Base-by-base conservation (phyloP, 352 stramenopile genomes). In the Thalassiosira mediterranea region DNA sequence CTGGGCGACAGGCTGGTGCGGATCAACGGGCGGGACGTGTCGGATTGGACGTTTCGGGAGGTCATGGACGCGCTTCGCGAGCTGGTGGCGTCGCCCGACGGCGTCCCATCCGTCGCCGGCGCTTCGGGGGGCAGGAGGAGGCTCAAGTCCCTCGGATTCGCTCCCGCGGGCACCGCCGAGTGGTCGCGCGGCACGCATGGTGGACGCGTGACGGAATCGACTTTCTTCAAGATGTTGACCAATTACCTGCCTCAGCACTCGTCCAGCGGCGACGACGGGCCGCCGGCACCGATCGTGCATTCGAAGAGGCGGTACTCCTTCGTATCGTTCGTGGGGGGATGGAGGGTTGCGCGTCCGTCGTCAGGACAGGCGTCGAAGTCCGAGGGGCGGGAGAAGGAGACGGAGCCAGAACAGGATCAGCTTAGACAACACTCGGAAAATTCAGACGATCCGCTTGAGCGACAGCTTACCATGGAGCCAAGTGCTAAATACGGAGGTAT, bases 1-100 rank as follows among this genome's bases (percentile, higher is more conserved):
- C 40, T 83, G n/a, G 74, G 74, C 5, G 74, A 83, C 48, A 23
- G 74, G 10, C 40, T 83, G 13, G 68, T 83, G 5, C 46, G 61
- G 3, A 79, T 83, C 32, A 83, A 83, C 38, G 52, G 31, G 13
- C 13, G 37, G 0, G 74, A 83, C 49, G 68, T 83, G 13, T 66
- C 67, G 0, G 44, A 54, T n/a, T 78, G 66, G 74, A 67, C 29
- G 1, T 83, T 83, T 54, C 26, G 68, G 13, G 65, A 79, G 57
- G 56, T 83, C 32, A 83, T 83, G 74, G 61, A 74, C 48, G 49
- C 57, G 0, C 51, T 78, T 13, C 73, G 57, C 47, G 58, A 63
- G 23, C 21, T 76, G 67, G 40, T 76, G n/a, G 38, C 19, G 4
- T 44, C 19, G 3, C 4, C 23, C 4, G 3, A 25, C 38, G 19